Percentiles rank a stretch among this genome's conserved stretches.
These are phyloP conservation scores for Dissoconium aciculare DNA, from an alignment of 2,329 filamentous ascomycete genomes.

Conservation along the genomic window DNA sequence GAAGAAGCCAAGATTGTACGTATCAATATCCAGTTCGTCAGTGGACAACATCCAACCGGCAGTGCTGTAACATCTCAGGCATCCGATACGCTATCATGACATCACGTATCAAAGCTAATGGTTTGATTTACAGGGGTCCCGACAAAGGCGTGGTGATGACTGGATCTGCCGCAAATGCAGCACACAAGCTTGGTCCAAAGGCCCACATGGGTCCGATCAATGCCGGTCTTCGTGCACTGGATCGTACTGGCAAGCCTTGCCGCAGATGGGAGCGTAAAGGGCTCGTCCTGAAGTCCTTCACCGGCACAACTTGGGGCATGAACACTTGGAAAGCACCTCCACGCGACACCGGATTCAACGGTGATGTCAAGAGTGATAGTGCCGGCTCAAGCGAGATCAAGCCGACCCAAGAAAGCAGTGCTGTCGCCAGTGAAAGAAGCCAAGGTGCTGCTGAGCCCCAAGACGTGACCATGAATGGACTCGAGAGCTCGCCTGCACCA, in stretches of 20 bases:
- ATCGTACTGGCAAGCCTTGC: constrained; percentile 81
- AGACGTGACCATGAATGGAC: constrained; percentile 17
- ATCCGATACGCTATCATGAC: too few relatives aligned
- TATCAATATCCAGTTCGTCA: constrained; percentile 24
- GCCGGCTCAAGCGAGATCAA: constrained; percentile 42
- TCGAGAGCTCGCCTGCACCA: constrained; percentile 24
- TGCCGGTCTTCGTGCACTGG: constrained; percentile 81
- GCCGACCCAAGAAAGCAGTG: constrained; percentile 40
- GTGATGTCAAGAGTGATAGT: constrained; percentile 44
- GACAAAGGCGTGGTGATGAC: too few relatives aligned
- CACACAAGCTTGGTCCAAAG: constrained; percentile 84
- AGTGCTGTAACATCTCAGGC: too few relatives aligned
- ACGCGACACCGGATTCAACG: constrained; percentile 40
- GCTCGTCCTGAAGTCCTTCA: constrained; percentile 82
- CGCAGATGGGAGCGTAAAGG: constrained; percentile 77
- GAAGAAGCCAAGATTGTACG: constrained; percentile 90
- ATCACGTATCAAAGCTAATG: too few relatives aligned
- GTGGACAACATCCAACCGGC: too few relatives aligned
- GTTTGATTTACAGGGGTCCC: too few relatives aligned
- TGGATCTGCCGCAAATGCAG: constrained; percentile 29
- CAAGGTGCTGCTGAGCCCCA: constrained; percentile 31
- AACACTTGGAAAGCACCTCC: constrained; percentile 66
- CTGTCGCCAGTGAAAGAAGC: constrained; percentile 44
- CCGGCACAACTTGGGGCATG: constrained; percentile 68
- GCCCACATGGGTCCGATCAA: constrained; percentile 97